Base-by-base conservation (phyloP, 2,329 filamentous ascomycete genomes). In the Cladosporium phlei region DNA sequence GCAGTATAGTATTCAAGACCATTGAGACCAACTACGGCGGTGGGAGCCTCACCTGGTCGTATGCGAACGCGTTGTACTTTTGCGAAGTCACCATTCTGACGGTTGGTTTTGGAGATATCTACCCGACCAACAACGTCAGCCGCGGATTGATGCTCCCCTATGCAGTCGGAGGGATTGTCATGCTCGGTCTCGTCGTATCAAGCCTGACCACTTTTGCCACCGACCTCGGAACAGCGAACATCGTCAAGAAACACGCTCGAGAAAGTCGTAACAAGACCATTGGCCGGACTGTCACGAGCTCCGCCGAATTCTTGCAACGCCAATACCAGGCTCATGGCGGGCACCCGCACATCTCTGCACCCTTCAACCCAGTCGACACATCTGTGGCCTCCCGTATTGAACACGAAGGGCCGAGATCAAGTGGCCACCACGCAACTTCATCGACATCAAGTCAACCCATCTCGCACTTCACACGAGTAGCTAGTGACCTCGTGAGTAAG, bases 61-160 rank as follows among this genome's bases (percentile, higher is more conserved):
- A 85, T 59, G 78, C 87, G 1, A 87, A 96, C 57, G 80, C 81
- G 2, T 56, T 74, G 1, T 74, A 74, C 56, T 74, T 87, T 77
- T 85, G 83, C 40, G 82, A 90, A 57, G 80, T 88, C 14, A 81
- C 78, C 0, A 74, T 82, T 17, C 62, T 82, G 5, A 82, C 79
- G 0, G 66, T 83, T 19, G 79, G 79, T 0, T 82, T 80, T 55
- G 79, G 79, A 17, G 82, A 86, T 56, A 69, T 83, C n/a, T 70
- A 72, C n/a, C 68, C 79, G 0, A 66, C 65, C 0, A 78, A 72
- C 5, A 59, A 76, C 12, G 66, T 86, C 0, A 82, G 80, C 1
- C 76, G 84, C 30, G 85, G 81, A 1, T 72, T 96, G 2, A 71
- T 95, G 22, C 83, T 95, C 43, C 90, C 90, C 0, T 96, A 86